Evolutionary conservation across 495 filamentous ascomycete genomes (phyloP).

Genomic region (Penicillium pancosmium): DNA sequence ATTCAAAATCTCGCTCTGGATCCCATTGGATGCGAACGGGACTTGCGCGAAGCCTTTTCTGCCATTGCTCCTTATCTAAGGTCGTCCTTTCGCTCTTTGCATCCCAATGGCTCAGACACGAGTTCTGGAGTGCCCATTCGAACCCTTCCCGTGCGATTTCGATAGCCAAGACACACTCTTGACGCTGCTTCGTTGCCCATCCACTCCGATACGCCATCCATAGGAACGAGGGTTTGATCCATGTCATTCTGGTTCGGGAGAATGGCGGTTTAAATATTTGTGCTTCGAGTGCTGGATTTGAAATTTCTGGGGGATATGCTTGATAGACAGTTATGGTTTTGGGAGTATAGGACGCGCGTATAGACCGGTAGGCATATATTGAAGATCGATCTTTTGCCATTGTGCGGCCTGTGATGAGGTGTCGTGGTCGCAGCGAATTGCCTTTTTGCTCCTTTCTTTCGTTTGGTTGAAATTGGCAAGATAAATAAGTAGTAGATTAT

Average conservation of each 20-base stretch:
- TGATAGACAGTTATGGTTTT: slow-evolving; percentile 64
- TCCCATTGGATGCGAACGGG: slow-evolving; percentile 65
- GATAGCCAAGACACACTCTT: slow-evolving; percentile 57
- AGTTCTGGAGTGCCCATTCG: slow-evolving; percentile 35
- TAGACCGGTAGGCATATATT: slow-evolving; percentile 44
- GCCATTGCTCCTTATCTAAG: slow-evolving; percentile 16
- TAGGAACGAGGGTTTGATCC: slow-evolving; percentile 66
- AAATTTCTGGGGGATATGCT: slow-evolving; percentile 59
- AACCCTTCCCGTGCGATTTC: slow-evolving; percentile 51
- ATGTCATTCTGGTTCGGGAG: slow-evolving; percentile 60
- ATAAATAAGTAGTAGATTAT: too few species aligned
- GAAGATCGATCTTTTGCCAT: not conserved
- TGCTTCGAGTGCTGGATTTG: slow-evolving; percentile 50
- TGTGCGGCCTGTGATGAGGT: not conserved
- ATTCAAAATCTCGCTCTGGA: slow-evolving; percentile 51
- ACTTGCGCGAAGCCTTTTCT: slow-evolving; percentile 28
- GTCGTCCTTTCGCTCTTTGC: slow-evolving; percentile 12
- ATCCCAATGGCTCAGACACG: slow-evolving; percentile 20
- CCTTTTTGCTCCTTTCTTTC: too few species aligned
- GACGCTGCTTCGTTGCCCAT: slow-evolving; percentile 52
- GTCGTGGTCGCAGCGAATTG: not conserved
- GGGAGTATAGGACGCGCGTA: slow-evolving; percentile 52
- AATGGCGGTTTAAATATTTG: slow-evolving; percentile 58
- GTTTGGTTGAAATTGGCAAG: too few species aligned
- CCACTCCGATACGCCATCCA: slow-evolving; percentile 69